Conservation (phyloP, 495 filamentous ascomycete species). For the Neurospora africana region DNA sequence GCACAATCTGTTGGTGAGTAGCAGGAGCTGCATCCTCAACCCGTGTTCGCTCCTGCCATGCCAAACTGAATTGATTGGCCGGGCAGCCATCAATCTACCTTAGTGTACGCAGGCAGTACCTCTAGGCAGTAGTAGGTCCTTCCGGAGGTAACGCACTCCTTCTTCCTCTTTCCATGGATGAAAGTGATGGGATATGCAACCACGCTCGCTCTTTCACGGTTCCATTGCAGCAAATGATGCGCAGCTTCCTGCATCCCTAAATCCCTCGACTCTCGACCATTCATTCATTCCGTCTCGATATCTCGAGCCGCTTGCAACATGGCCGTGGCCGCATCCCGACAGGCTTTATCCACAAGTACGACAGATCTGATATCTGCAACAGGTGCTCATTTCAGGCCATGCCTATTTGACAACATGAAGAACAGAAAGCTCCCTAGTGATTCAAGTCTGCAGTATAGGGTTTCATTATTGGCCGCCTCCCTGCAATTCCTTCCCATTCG, state of each 20-base stretch:
- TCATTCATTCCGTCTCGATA: neutral
- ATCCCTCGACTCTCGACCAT: neutral
- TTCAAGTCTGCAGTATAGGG: neutral
- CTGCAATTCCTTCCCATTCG: neutral
- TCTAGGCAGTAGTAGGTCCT: neutral
- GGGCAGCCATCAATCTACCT: neutral
- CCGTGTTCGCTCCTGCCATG: neutral
- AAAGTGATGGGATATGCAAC: neutral
- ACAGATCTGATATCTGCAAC: neutral
- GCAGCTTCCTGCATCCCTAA: neutral
- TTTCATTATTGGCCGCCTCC: neutral
- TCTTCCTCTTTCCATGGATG: neutral
- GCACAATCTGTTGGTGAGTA: neutral
- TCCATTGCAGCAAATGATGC: neutral
- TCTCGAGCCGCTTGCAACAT: neutral
- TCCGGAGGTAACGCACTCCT: neutral
- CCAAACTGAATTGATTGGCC: neutral
- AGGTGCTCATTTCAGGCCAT: neutral
- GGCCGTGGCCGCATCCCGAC: neutral
- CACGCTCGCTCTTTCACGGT: neutral
- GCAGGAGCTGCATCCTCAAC: neutral
- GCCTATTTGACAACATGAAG: neutral
- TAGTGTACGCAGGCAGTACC: neutral
- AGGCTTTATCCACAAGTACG: neutral
- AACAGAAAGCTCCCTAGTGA: neutral